These are phyloP conservation scores for Colletotrichum acutatum DNA, from an alignment of 2,329 filamentous ascomycete species.

Conservation along the genomic window DNA sequence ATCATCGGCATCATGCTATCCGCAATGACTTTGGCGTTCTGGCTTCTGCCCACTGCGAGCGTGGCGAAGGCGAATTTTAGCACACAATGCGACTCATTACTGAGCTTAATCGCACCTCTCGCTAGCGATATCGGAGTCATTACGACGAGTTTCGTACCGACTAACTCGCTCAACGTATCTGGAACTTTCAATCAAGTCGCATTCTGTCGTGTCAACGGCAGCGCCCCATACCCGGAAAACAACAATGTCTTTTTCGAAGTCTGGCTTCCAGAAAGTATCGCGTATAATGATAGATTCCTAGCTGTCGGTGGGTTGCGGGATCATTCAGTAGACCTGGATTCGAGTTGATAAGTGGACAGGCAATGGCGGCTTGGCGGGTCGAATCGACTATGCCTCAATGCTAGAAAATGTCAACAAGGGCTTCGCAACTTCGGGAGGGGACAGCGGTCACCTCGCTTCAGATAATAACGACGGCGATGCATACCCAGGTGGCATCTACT, in stretches of 20 bases:
- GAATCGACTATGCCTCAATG: constrained; percentile 14
- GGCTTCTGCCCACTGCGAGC: background rate
- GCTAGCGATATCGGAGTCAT: background rate
- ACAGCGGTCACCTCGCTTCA: constrained; percentile 10
- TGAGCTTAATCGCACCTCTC: background rate
- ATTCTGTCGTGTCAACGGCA: constrained; percentile 13
- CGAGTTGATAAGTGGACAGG: background rate
- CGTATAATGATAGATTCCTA: constrained; percentile 6
- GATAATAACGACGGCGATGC: constrained; percentile 17
- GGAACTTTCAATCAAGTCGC: background rate
- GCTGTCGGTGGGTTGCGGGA: constrained; percentile 9
- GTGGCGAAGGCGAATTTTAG: background rate
- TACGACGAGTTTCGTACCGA: background rate
- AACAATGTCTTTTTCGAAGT: constrained; percentile 19
- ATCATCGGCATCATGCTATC: constrained; percentile 13
- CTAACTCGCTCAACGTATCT: background rate
- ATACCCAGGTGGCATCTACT: background rate
- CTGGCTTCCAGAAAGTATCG: background rate
- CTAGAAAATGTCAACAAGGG: constrained; percentile 19
- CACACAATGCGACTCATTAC: background rate
- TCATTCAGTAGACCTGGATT: background rate
- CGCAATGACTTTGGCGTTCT: background rate
- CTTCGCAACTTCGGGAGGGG: constrained; percentile 16
- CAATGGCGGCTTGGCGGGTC: constrained; percentile 23
- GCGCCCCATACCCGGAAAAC: background rate